A percentile compares a stretch with the other conserved stretches of the same genome.
Evolutionary conservation across 1,284 basidiomycete genomes (phyloP).

Genomic region (Fomitiporia mediterranea): DNA sequence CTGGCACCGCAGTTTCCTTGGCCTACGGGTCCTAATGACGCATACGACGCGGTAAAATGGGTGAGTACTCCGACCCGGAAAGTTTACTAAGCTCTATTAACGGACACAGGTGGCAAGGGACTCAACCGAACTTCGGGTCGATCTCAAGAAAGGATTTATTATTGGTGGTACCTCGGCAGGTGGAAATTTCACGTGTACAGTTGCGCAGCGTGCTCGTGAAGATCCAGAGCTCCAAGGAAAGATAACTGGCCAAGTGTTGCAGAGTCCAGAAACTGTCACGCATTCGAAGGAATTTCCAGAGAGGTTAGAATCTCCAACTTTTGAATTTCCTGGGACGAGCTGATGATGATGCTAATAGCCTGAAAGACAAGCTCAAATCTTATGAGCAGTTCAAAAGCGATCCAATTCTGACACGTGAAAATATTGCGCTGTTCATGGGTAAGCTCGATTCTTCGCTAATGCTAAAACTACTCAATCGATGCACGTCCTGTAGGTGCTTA

Average conservation of each 20-base stretch:
- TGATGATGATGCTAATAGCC: not conserved
- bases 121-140: slow-evolving; percentile 11
- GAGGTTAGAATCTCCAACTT: not conserved
- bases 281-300: slow-evolving; percentile 15
- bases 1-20: slow-evolving; percentile 38
- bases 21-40: slow-evolving; percentile 36
- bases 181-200: slow-evolving; percentile 22
- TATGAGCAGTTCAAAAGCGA: slow-evolving; percentile 25
- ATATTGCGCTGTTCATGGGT: slow-evolving; percentile 10
- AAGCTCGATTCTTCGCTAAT: not conserved
- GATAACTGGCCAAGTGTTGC: slow-evolving; percentile 16
- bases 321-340: not conserved
- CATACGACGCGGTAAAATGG: slow-evolving; percentile 33
- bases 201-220: slow-evolving; percentile 23
- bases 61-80: slow-evolving; percentile 16
- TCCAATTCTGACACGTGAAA: slow-evolving; percentile 15
- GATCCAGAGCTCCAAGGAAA: slow-evolving; percentile 20
- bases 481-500: slow-evolving; percentile 18
- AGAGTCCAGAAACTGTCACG: slow-evolving; percentile 8
- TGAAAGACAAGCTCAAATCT: slow-evolving; percentile 24
- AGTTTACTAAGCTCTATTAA: not conserved
- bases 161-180: slow-evolving; percentile 28
- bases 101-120: not conserved
- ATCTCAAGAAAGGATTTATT: slow-evolving; percentile 23
- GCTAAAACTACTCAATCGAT: slow-evolving; percentile 15